Percentiles rank a stretch among this genome's conserved stretches.
Conservation (phyloP, 805 yeast genomes). For the Cephaloascus albidus region DNA sequence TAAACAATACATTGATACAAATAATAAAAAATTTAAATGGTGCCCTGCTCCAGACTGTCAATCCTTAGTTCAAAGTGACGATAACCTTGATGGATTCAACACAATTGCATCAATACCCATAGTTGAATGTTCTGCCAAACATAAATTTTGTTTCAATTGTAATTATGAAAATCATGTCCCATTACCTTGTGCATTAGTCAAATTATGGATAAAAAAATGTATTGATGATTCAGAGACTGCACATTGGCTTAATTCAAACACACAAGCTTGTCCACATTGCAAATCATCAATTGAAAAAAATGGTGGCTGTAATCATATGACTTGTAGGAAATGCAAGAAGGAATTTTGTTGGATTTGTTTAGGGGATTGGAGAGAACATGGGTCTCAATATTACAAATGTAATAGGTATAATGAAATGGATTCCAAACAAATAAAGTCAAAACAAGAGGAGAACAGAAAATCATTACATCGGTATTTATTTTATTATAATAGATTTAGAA, state of each 20-base stretch:
- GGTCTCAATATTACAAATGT: slow-evolving; percentile 57
- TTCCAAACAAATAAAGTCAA: slow-evolving; percentile 24
- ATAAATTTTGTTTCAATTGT: slow-evolving; percentile 76
- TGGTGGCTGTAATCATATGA: slow-evolving; percentile 98
- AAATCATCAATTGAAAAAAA: slow-evolving; percentile 73
- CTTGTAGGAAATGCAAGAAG: slow-evolving; percentile 63
- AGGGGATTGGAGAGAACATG: slow-evolving; percentile 68
- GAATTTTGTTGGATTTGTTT: slow-evolving; percentile 95
- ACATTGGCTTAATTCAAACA: slow-evolving; percentile 78
- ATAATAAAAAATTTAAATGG: slow-evolving; percentile 48
- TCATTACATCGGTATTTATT: slow-evolving; percentile 61
- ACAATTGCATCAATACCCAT: slow-evolving; percentile 38
- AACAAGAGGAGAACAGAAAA: slow-evolving; percentile 31
- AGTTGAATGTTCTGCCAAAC: slow-evolving; percentile 58
- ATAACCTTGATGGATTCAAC: slow-evolving; percentile 10
- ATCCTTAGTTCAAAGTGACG: slow-evolving; percentile 32
- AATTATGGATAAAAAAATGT: slow-evolving; percentile 70
- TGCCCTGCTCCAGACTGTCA: slow-evolving; percentile 84
- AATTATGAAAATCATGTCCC: slow-evolving; percentile 74
- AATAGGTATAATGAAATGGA: slow-evolving; percentile 39
- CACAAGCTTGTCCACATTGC: slow-evolving; percentile 84
- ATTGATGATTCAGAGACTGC: slow-evolving; percentile 82
- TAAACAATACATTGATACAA: slow-evolving; percentile 38
- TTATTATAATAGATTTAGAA: slow-evolving; percentile 63
- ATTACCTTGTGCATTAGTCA: slow-evolving; percentile 64